Percentiles rank a stretch among this genome's conserved stretches.
Evolutionary conservation across 106 monocot species (phyloP).

Genomic region (Acorus gramineus): DNA sequence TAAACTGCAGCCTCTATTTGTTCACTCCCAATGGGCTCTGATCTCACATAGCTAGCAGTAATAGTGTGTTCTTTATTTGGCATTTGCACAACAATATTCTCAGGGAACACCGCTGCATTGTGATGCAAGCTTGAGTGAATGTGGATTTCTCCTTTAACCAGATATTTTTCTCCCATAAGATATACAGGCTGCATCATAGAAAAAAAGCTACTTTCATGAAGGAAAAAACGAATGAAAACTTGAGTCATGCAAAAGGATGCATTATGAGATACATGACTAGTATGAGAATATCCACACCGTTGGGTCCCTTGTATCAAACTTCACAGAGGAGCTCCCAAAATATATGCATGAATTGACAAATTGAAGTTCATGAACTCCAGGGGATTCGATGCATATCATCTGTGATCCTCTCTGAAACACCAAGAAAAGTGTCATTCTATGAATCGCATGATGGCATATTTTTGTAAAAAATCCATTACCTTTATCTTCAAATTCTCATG

Average conservation of each 20-base stretch:
- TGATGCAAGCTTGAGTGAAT: constrained; percentile 20
- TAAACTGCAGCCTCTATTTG: constrained; percentile 19
- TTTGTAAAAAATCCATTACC: constrained; percentile 17
- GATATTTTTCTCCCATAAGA: constrained; percentile 70
- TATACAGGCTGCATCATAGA: constrained; percentile 48
- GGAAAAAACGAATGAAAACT: constrained; percentile 2
- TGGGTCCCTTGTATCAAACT: constrained; percentile 47
- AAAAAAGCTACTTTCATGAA: not conserved
- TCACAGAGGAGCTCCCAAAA: constrained; percentile 59
- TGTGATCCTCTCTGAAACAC: constrained; percentile 73
- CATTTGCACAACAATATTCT: constrained; percentile 55
- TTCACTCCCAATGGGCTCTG: constrained; percentile 17
- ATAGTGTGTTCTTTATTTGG: constrained; percentile 30
- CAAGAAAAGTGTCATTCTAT: not conserved
- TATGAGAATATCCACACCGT: constrained; percentile 23
- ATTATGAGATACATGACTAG: not conserved
- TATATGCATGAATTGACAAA: constrained; percentile 72
- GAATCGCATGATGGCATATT: too few relatives aligned
- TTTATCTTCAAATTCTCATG: constrained; percentile 43
- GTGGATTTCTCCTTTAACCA: constrained; percentile 74
- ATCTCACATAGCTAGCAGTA: constrained; percentile 31
- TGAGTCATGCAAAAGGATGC: too few relatives aligned
- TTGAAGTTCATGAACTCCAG: constrained; percentile 74
- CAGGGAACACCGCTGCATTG: constrained; percentile 28
- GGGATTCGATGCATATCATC: constrained; percentile 60